Conservation (phyloP, 2,329 filamentous ascomycete genomes). For the Rhinocladiella similis region DNA sequence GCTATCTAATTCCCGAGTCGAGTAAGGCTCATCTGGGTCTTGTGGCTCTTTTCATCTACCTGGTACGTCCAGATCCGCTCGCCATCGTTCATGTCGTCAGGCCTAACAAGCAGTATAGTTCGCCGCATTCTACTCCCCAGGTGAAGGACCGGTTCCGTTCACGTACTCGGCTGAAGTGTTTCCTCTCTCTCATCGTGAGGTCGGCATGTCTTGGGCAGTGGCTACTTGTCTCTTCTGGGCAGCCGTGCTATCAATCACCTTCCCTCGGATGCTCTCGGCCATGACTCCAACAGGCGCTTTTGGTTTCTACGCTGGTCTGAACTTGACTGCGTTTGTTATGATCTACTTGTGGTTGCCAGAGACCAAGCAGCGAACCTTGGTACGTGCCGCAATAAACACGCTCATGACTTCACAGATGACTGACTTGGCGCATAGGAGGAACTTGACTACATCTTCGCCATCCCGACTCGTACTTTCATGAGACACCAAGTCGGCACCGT, state of each 20-base stretch:
- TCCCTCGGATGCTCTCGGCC: conserved; percentile 24
- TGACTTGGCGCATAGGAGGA: conserved; percentile 23
- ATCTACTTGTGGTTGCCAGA: conserved; percentile 43
- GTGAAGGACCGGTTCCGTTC: conserved; percentile 51
- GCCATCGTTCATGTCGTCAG: too few relatives aligned
- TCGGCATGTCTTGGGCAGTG: conserved; percentile 45
- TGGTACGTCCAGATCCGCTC: too few relatives aligned
- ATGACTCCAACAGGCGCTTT: conserved; percentile 34
- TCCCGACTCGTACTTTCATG: conserved; percentile 52
- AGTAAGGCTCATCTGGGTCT: conserved; percentile 47
- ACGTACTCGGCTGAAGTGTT: conserved; percentile 53
- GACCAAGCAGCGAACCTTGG: conserved; percentile 29
- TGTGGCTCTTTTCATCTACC: conserved; percentile 58
- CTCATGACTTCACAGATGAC: too few relatives aligned
- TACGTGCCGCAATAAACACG: not conserved
- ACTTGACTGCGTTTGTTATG: conserved; percentile 48
- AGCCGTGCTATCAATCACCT: conserved; percentile 49
- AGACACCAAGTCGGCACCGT: conserved; percentile 55
- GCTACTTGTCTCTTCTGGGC: conserved; percentile 51
- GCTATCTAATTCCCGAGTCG: conserved; percentile 49
- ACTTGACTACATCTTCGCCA: conserved; percentile 50
- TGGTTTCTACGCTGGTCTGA: conserved; percentile 49
- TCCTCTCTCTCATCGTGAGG: conserved; percentile 51
- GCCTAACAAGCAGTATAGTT: too few relatives aligned
- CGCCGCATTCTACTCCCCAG: conserved; percentile 52